Evolutionary conservation across 2,329 filamentous ascomycete species (phyloP).

Genomic region (Pseudogymnoascus sp.): DNA sequence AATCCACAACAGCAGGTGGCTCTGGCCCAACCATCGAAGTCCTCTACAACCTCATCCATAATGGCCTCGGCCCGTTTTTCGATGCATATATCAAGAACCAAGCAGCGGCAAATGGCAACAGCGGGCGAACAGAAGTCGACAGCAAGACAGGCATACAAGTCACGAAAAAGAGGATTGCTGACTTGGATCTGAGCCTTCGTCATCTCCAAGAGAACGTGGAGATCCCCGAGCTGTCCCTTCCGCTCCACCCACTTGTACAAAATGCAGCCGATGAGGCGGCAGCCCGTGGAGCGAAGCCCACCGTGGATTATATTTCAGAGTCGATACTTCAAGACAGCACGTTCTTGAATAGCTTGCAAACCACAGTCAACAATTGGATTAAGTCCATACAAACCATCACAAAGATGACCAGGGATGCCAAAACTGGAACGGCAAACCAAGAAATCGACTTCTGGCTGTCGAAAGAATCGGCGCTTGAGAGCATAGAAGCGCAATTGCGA

Average conservation of each 20-base stretch:
- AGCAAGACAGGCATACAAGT: constrained; percentile 91
- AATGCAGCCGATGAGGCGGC: constrained; percentile 73
- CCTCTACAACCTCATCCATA: constrained; percentile 84
- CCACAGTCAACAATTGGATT: constrained; percentile 95
- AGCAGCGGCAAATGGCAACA: constrained; percentile 57
- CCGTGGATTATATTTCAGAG: constrained; percentile 70
- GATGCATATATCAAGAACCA: constrained; percentile 89
- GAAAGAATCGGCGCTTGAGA: constrained; percentile 89
- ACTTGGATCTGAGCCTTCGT: constrained; percentile 81
- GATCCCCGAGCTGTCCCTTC: constrained; percentile 84
- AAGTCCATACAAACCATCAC: constrained; percentile 97
- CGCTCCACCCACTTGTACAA: constrained; percentile 84
- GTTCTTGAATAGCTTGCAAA: constrained; percentile 89
- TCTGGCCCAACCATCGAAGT: constrained; percentile 72
- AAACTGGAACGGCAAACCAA: constrained; percentile 74
- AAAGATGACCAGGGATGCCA: constrained; percentile 81
- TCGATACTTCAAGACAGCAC: constrained; percentile 78
- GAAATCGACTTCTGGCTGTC: constrained; percentile 99
- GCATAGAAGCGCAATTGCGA: constrained; percentile 80
- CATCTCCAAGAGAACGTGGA: constrained; percentile 97
- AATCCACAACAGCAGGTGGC: constrained; percentile 59
- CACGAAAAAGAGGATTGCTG: constrained; percentile 95
- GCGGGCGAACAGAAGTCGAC: constrained; percentile 76
- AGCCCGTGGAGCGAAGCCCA: constrained; percentile 58
- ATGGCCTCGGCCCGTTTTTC: constrained; percentile 90